Evolutionary conservation across 306 rosid genomes (phyloP).

Genomic region (Medicago arabica): DNA sequence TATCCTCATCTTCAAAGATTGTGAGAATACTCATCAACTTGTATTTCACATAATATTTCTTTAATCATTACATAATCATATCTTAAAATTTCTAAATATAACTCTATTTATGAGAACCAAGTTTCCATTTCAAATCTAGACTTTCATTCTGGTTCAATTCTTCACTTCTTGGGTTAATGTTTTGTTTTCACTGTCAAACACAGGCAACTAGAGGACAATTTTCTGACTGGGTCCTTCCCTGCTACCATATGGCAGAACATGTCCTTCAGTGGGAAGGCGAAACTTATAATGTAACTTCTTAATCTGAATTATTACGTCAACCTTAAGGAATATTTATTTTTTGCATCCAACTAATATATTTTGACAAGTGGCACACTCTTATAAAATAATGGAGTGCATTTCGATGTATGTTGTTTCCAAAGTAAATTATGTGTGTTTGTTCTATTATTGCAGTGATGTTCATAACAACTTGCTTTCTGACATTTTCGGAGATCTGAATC

Average conservation of each 20-base stretch:
- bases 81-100: slow-evolving; percentile 24
- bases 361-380: slow-evolving; percentile 12
- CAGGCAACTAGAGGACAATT: slow-evolving; percentile 67
- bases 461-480: slow-evolving; percentile 62
- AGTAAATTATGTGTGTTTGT: slow-evolving; percentile 34
- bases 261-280: slow-evolving; percentile 48
- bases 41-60: slow-evolving; percentile 25
- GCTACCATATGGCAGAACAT: slow-evolving; percentile 60
- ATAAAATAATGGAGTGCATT: slow-evolving; percentile 26
- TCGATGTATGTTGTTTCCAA: slow-evolving; percentile 27
- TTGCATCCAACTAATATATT: slow-evolving; percentile 27
- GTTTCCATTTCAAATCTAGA: slow-evolving; percentile 19
- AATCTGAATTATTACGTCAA: slow-evolving; percentile 10
- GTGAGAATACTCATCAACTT: slow-evolving; percentile 57
- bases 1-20: slow-evolving; percentile 70
- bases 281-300: slow-evolving; percentile 61
- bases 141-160: slow-evolving; percentile 6
- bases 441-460: slow-evolving; percentile 66
- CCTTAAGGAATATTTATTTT: slow-evolving; percentile 21
- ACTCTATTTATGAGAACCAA: slow-evolving; percentile 6
- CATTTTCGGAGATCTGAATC: slow-evolving; percentile 52
- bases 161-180: slow-evolving; percentile 32
- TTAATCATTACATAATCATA: neutral
- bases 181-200: slow-evolving; percentile 40
- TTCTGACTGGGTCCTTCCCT: slow-evolving; percentile 58